phyloP scores from a whole-genome alignment of 768 basidiomycete genomes.

The Phylloporus sp. region DNA sequence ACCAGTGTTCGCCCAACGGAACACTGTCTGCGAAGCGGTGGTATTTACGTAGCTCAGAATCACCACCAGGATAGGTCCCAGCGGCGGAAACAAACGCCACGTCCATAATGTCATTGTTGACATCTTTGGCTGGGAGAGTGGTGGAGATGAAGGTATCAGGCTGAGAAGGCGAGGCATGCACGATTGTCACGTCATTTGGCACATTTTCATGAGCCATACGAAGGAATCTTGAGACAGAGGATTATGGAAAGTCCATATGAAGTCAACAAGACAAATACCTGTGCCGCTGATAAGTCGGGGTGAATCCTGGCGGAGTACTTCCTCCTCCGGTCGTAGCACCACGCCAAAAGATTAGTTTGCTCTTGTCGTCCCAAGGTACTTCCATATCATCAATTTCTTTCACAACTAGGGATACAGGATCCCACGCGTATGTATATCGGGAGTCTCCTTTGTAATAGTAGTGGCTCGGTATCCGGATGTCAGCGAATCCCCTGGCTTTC shows the following conservation, averaged over 20 bases:
- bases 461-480: slow-evolving; percentile 93
- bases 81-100: slow-evolving; percentile 79
- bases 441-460: slow-evolving; percentile 87
- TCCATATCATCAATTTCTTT: slow-evolving; percentile 85
- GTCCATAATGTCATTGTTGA: slow-evolving; percentile 86
- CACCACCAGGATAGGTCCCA: slow-evolving; percentile 74
- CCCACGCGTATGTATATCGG: slow-evolving; percentile 90
- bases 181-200: slow-evolving; percentile 54
- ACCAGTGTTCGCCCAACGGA: slow-evolving; percentile 83
- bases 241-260: background rate
- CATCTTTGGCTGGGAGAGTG: slow-evolving; percentile 48
- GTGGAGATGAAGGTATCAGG: slow-evolving; percentile 58
- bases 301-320: slow-evolving; percentile 78
- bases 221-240: slow-evolving; percentile 48
- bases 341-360: slow-evolving; percentile 88
- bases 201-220: slow-evolving; percentile 63
- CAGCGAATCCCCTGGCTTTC: slow-evolving; percentile 78
- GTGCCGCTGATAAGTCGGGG: slow-evolving; percentile 82
- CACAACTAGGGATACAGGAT: slow-evolving; percentile 65
- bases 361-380: slow-evolving; percentile 83
- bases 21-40: slow-evolving; percentile 75
- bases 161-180: slow-evolving; percentile 63
- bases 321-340: slow-evolving; percentile 97
- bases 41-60: slow-evolving; percentile 54
- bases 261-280: slow-evolving; percentile 41